These are phyloP conservation scores for Lipomyces yamanashiensis DNA, from an alignment of 805 yeast species.

Conservation along the genomic window DNA sequence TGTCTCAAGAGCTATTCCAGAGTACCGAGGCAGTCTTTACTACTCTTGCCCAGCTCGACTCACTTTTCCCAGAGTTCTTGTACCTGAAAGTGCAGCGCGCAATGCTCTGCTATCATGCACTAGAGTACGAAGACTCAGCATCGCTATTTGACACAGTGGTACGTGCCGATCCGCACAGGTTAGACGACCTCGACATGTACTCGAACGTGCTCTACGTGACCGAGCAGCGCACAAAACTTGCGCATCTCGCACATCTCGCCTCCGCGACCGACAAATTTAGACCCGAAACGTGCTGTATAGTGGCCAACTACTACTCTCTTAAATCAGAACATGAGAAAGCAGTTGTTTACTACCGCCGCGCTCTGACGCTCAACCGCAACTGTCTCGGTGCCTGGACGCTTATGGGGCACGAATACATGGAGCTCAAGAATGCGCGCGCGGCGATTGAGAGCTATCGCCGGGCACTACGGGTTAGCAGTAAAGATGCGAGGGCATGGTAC, in stretches of 20 bases:
- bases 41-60: constrained; percentile 55
- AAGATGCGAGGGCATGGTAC: constrained; percentile 97
- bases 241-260: constrained; percentile 85
- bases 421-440: constrained; percentile 92
- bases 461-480: constrained; percentile 86
- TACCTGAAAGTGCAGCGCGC: constrained; percentile 84
- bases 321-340: constrained; percentile 95
- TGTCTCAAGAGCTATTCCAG: constrained; percentile 80
- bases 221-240: constrained; percentile 83
- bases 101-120: constrained; percentile 75
- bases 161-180: constrained; percentile 74
- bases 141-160: constrained; percentile 75
- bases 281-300: constrained; percentile 92
- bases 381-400: constrained; percentile 94
- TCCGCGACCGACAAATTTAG: constrained; percentile 81
- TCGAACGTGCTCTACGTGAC: constrained; percentile 95
- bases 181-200: constrained; percentile 90
- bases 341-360: constrained; percentile 88
- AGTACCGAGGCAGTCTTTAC: constrained; percentile 54
- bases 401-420: constrained; percentile 99
- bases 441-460: constrained; percentile 94
- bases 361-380: constrained; percentile 75
- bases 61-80: constrained; percentile 70
- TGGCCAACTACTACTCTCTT: constrained; percentile 91
- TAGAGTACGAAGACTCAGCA: constrained; percentile 84